Percentiles rank a stretch among this genome's conserved stretches.
These are phyloP conservation scores for Fraxinus ornus DNA, from an alignment of 305 asterid species.

Conservation along the genomic window DNA sequence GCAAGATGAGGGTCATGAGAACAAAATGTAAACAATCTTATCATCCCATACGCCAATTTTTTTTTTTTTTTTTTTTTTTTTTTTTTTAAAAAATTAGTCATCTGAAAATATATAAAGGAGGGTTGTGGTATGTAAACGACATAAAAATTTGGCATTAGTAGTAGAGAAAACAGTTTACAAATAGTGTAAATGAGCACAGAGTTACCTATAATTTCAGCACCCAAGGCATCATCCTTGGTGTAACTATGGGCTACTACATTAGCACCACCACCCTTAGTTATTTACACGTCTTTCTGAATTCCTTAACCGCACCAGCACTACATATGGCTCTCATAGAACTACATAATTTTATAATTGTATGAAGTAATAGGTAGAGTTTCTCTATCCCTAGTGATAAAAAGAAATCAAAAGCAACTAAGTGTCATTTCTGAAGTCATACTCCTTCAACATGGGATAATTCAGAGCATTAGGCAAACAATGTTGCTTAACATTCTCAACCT, in stretches of 20 bases:
- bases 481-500: conserved; percentile 97
- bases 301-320: conserved; percentile 44
- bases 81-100: not conserved
- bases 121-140: not conserved
- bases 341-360: not conserved
- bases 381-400: not conserved
- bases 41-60: not conserved
- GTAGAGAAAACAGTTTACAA: conserved; percentile 11
- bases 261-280: conserved; percentile 42
- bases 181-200: conserved; percentile 22
- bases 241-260: conserved; percentile 33
- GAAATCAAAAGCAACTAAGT: conserved; percentile 44
- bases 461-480: conserved; percentile 86
- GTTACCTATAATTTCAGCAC: conserved; percentile 25
- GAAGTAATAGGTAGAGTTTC: conserved; percentile 4
- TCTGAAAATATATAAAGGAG: not conserved
- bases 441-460: conserved; percentile 85
- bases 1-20: too few species aligned
- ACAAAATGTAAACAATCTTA: not conserved
- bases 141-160: not conserved
- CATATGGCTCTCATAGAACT: conserved; percentile 19
- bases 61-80: too few species aligned
- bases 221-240: conserved; percentile 43
- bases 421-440: conserved; percentile 93
- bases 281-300: conserved; percentile 28